Base-by-base conservation (phyloP, 768 basidiomycete species). In the Pleurotus pulmonarius region DNA sequence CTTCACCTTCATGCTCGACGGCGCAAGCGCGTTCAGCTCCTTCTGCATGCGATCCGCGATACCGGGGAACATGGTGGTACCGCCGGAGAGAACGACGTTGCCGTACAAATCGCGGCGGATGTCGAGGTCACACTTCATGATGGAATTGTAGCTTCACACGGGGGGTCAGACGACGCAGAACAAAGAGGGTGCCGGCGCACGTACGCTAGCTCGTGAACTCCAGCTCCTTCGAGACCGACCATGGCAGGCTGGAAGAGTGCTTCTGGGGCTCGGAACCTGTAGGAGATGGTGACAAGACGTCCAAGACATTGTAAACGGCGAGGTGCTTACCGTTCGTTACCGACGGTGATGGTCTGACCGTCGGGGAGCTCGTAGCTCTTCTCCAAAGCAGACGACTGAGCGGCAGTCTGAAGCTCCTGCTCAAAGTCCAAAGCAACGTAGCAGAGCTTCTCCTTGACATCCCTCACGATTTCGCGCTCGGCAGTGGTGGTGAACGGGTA, bases 171-270 rank as follows among this genome's bases (percentile, higher is more conserved):
- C 1, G 6, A 45, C 5, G 15, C 18, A 4, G 12, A 49, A n/a
- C 12, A 44, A 38, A 26, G 16, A 9, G 34, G 8, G 48, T 9
- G 22, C 15, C 15, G 22, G 5, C 7, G 46, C 18, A 63, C 73
- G 58, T 71, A 86, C 81, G 88, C 89, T 53, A 90, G 92, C 78
- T 94, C 90, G 76, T 94, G 91, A 66, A 95, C 92, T 79, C 93
- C 93, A 58, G 86, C 80, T 58, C 87, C 83, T 75, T 95, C 93
- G 52, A 92, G 86, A 65, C 92, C 92, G 58, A 94, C 78, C 81
- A 95, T 85, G 16, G 88, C 79, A 56, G 93, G 92, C 75, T 93
- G 90, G 90, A 94, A 95, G 72, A 95, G 85, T n/a, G 92, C 90
- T 72, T 95, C 92, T 63, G 92, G 92, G 55, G 89, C 87, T 70